Conservation (phyloP, 2,329 filamentous ascomycete genomes). For the Claviceps purpurea region DNA sequence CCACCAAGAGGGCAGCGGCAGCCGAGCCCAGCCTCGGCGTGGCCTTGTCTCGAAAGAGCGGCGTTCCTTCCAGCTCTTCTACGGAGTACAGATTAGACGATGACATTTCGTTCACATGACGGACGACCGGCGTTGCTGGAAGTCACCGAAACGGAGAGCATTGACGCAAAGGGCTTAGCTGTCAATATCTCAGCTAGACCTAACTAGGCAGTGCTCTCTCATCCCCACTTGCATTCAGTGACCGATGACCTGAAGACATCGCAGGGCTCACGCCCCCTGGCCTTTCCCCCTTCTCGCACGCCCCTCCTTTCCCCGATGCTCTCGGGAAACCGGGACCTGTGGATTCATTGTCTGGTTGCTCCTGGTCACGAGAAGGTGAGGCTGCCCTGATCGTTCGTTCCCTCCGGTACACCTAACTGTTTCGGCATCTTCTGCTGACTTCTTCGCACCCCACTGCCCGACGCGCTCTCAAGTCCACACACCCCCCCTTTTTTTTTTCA, state of each 20-base stretch:
- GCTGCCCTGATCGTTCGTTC: not conserved
- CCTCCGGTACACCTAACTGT: not conserved
- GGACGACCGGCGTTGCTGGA: not conserved
- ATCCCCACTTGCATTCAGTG: not conserved
- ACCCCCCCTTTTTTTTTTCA: not conserved
- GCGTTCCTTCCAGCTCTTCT: not conserved
- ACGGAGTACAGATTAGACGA: not conserved
- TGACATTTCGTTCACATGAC: slow-evolving; percentile 3
- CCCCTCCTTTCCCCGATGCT: not conserved
- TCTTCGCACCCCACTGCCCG: not conserved
- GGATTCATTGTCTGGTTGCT: not conserved
- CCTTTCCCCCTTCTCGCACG: not conserved
- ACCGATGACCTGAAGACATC: not conserved
- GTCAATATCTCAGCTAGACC: not conserved
- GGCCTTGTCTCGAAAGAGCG: not conserved
- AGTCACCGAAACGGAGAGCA: not conserved
- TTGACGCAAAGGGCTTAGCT: not conserved
- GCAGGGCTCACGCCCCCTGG: not conserved
- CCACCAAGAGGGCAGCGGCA: not conserved
- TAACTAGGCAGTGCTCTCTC: not conserved
- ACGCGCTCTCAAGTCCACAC: not conserved
- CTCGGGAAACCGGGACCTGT: not conserved
- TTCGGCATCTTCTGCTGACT: not conserved
- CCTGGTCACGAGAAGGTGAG: slow-evolving; percentile 3
- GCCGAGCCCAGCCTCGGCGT: not conserved